Evolutionary conservation across 768 basidiomycete genomes (phyloP).

Genomic region (Polyporus arcularius): DNA sequence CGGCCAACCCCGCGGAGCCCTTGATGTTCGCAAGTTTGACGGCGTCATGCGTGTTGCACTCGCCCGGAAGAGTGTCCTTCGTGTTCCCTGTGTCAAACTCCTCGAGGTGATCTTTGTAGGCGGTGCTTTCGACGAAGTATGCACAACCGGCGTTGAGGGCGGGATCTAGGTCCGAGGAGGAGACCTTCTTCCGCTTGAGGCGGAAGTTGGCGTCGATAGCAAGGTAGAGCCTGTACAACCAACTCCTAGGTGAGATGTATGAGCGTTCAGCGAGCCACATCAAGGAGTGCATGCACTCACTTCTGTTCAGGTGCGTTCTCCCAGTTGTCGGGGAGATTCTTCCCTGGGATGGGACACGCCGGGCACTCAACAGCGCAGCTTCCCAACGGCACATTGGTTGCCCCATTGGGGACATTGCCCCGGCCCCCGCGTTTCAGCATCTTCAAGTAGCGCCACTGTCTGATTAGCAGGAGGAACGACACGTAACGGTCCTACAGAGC

Average conservation of each 20-base stretch:
- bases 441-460: conserved; percentile 23
- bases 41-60: conserved; percentile 19
- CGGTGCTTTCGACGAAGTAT: conserved; percentile 27
- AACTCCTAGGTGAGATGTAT: no score
- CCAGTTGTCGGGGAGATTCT: conserved; percentile 20
- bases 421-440: conserved; percentile 23
- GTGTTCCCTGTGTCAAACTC: neutral
- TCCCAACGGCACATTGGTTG: conserved; percentile 9
- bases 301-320: neutral
- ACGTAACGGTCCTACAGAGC: conserved; percentile 18
- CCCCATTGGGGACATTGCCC: conserved; percentile 21
- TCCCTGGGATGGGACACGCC: conserved; percentile 25
- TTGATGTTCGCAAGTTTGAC: conserved; percentile 17
- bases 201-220: conserved; percentile 34
- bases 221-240: conserved; percentile 27
- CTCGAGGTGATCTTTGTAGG: conserved; percentile 23
- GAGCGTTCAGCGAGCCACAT: no score
- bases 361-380: conserved; percentile 24
- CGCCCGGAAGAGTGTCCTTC: conserved; percentile 23
- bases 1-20: neutral
- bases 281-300: conserved; percentile 5
- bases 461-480: conserved; percentile 14
- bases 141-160: conserved; percentile 26
- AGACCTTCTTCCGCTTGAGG: conserved; percentile 23
- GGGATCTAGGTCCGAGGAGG: conserved; percentile 18